These are phyloP conservation scores for Dryadomyces quercivorus DNA, from an alignment of 2,329 filamentous ascomycete genomes.

Conservation along the genomic window DNA sequence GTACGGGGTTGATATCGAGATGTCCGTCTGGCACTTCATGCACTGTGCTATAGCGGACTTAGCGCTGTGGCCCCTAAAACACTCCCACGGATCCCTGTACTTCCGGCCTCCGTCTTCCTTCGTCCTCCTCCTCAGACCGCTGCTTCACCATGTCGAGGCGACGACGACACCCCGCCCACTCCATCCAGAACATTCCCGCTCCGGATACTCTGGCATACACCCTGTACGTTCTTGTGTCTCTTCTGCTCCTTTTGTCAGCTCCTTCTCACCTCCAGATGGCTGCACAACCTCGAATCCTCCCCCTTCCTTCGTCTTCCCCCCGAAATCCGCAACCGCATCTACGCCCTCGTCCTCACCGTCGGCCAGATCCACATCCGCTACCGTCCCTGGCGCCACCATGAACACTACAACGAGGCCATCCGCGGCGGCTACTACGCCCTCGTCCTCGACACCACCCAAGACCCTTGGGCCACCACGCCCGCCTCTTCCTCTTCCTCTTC, in stretches of 20 bases:
- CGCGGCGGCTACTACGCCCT: conserved; percentile 18
- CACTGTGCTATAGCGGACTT: too few relatives aligned
- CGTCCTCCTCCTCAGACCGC: too few relatives aligned
- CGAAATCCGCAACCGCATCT: conserved; percentile 23
- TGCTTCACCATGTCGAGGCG: not conserved
- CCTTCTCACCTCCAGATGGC: conserved; percentile 13
- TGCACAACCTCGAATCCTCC: conserved; percentile 16
- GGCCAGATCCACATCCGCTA: conserved; percentile 22
- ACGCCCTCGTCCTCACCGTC: conserved; percentile 19
- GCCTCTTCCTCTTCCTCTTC: not conserved
- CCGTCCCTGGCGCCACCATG: conserved; percentile 16
- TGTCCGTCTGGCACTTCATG: too few relatives aligned
- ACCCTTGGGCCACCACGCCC: conserved; percentile 20
- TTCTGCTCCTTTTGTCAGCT: not conserved
- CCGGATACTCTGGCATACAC: not conserved
- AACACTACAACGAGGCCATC: not conserved
- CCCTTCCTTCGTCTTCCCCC: conserved; percentile 20
- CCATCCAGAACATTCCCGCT: not conserved
- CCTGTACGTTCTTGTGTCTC: not conserved
- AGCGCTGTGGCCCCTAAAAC: too few relatives aligned
- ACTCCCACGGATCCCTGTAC: too few relatives aligned
- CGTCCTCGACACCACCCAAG: conserved; percentile 15
- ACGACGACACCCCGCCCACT: not conserved
- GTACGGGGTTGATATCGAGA: too few relatives aligned
- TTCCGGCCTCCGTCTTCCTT: too few relatives aligned